phyloP scores from a whole-genome alignment of 163 green algal species.

The Trebouxiophyceae sp. region DNA sequence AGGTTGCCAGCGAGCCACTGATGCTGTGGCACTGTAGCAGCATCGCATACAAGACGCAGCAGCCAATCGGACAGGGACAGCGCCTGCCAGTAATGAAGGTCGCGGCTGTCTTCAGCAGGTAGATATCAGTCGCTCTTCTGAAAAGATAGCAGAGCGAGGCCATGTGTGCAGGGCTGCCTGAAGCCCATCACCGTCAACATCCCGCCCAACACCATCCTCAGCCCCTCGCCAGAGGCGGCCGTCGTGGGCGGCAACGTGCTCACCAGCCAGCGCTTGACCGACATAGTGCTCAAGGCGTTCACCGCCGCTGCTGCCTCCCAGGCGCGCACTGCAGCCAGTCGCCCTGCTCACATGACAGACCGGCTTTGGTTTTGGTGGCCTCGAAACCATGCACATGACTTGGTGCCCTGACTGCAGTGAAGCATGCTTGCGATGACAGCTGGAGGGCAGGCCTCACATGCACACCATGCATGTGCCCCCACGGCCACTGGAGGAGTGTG shows the following conservation, averaged over 20 bases:
- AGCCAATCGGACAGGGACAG: no score
- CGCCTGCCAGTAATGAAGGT: slow-evolving; percentile 85
- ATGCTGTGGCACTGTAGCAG: no score
- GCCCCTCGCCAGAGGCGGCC: slow-evolving; percentile 59
- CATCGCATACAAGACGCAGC: no score
- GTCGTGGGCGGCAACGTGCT: slow-evolving; percentile 98
- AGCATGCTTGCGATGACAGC: no score
- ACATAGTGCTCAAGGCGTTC: slow-evolving; percentile 91
- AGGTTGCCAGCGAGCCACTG: no score
- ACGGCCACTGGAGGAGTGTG: not conserved
- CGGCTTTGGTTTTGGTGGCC: no score
- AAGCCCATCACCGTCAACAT: slow-evolving; percentile 83
- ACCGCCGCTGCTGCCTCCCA: slow-evolving; percentile 74
- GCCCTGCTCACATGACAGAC: not conserved
- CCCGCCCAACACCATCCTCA: slow-evolving; percentile 74
- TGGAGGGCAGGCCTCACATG: no score
- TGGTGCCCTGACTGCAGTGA: no score
- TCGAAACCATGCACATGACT: no score
- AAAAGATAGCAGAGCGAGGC: slow-evolving; percentile 93
- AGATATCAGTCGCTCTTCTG: slow-evolving; percentile 62
- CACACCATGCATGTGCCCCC: not conserved
- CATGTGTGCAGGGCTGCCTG: slow-evolving; percentile 75
- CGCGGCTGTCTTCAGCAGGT: slow-evolving; percentile 91
- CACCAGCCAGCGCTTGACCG: slow-evolving; percentile 94
- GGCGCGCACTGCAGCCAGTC: slow-evolving; percentile 20